Evolutionary conservation across 176 grass and related monocot genomes (phyloP).

Genomic region (Avena sativa): DNA sequence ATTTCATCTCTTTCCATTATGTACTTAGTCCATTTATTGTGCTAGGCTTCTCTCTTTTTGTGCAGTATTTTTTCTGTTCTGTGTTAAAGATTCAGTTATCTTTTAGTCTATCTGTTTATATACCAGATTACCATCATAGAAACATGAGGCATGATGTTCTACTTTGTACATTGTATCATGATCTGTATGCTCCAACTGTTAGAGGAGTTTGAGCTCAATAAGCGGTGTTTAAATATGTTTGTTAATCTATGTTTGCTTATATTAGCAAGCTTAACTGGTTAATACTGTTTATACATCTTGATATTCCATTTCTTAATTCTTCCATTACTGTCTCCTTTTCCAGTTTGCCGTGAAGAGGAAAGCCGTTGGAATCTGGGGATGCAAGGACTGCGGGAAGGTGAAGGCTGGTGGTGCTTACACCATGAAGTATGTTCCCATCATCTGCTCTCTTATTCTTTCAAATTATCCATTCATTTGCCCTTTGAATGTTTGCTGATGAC

Average conservation of each 20-base stretch:
- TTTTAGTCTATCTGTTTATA: neutral
- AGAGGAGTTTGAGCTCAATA: neutral
- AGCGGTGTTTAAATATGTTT: neutral
- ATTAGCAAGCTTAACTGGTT: neutral
- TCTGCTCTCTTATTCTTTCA: neutral
- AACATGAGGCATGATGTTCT: neutral
- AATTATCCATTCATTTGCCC: neutral
- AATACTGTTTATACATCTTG: neutral
- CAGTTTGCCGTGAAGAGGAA: constrained; percentile 93
- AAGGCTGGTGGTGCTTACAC: constrained; percentile 89
- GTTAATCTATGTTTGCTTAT: neutral
- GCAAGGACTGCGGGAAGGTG: constrained; percentile 90
- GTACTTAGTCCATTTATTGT: too few relatives aligned
- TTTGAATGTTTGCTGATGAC: neutral
- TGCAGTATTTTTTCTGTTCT: too few relatives aligned
- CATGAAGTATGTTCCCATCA: constrained; percentile 58
- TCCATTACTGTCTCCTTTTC: neutral
- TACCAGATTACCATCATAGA: neutral
- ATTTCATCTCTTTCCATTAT: neutral
- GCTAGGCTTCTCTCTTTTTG: neutral
- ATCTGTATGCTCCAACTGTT: neutral
- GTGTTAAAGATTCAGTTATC: neutral
- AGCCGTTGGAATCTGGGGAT: constrained; percentile 93
- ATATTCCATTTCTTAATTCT: neutral
- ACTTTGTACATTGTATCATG: neutral